Conservation (phyloP, 805 yeast species). For the Candida palmyrensis region DNA sequence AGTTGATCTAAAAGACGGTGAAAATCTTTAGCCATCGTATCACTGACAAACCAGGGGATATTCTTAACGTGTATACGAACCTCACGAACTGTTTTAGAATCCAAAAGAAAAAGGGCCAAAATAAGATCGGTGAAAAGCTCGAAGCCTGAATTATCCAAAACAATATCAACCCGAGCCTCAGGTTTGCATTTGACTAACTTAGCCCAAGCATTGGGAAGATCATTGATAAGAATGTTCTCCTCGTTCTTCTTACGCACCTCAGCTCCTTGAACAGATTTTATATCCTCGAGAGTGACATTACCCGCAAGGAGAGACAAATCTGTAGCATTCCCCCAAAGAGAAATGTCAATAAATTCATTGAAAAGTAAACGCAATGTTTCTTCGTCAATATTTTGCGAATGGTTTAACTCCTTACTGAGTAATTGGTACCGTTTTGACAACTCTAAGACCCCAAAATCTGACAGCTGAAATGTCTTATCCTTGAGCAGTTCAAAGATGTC, state of each 20-base stretch:
- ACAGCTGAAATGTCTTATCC: slow-evolving; percentile 66
- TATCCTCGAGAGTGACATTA: slow-evolving; percentile 77
- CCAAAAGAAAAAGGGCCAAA: slow-evolving; percentile 41
- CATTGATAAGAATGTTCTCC: slow-evolving; percentile 72
- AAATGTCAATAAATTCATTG: slow-evolving; percentile 79
- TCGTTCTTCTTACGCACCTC: slow-evolving; percentile 80
- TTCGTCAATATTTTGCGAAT: slow-evolving; percentile 25
- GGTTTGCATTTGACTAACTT: slow-evolving; percentile 25
- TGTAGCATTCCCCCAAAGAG: slow-evolving; percentile 98
- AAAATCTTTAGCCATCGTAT: slow-evolving; percentile 83
- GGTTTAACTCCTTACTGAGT: slow-evolving; percentile 22
- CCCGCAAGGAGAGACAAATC: slow-evolving; percentile 87
- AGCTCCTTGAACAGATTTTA: slow-evolving; percentile 86
- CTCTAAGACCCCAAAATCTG: slow-evolving; percentile 75
- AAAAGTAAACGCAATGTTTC: slow-evolving; percentile 55
- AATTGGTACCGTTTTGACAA: slow-evolving; percentile 56
- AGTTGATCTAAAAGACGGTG: slow-evolving; percentile 53
- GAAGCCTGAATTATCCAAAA: slow-evolving; percentile 91
- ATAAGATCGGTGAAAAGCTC: slow-evolving; percentile 58
- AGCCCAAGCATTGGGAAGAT: slow-evolving; percentile 64
- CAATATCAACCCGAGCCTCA: slow-evolving; percentile 64
- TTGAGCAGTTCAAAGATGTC: slow-evolving; percentile 76
- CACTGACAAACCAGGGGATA: slow-evolving; percentile 97
- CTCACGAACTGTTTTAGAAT: slow-evolving; percentile 56
- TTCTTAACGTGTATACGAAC: slow-evolving; percentile 83